phyloP scores from a whole-genome alignment of 2,329 filamentous ascomycete species.

The Ilyonectria robusta region DNA sequence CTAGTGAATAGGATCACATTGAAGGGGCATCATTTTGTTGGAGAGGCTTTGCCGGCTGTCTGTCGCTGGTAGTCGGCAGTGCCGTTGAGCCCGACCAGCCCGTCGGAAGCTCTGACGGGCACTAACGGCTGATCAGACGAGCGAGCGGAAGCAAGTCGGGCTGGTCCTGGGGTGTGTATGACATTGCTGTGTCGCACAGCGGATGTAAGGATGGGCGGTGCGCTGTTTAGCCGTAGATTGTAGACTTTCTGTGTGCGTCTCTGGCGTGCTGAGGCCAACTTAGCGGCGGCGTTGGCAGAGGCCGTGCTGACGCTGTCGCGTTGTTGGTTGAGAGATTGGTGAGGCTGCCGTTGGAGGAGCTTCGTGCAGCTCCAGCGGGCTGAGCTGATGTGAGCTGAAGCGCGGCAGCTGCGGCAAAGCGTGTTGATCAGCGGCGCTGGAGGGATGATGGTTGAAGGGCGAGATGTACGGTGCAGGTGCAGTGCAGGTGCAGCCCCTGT shows the following conservation, averaged over 20 bases:
- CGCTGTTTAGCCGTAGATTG: neutral
- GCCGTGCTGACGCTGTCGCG: neutral
- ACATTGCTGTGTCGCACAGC: neutral
- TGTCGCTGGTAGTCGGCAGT: neutral
- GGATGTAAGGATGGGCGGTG: neutral
- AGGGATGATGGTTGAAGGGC: constrained; percentile 6
- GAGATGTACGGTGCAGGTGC: neutral
- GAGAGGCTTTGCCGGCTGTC: neutral
- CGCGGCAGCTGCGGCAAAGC: neutral
- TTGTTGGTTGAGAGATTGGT: neutral
- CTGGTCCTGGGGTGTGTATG: constrained; percentile 5
- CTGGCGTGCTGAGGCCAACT: neutral
- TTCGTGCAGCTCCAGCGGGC: neutral
- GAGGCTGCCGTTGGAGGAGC: neutral
- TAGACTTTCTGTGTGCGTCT: neutral
- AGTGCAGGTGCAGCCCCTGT: neutral
- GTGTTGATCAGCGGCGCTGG: constrained; percentile 5
- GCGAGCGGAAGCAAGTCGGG: constrained; percentile 6
- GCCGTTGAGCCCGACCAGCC: neutral
- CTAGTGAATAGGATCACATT: constrained; percentile 11
- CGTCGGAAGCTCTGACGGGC: neutral
- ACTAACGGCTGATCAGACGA: constrained; percentile 10
- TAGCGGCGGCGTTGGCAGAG: neutral
- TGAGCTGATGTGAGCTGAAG: constrained; percentile 20
- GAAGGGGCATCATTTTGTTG: constrained; percentile 8